Conservation (phyloP, 352 stramenopile genomes). For the Globisporangium iwayamae region DNA sequence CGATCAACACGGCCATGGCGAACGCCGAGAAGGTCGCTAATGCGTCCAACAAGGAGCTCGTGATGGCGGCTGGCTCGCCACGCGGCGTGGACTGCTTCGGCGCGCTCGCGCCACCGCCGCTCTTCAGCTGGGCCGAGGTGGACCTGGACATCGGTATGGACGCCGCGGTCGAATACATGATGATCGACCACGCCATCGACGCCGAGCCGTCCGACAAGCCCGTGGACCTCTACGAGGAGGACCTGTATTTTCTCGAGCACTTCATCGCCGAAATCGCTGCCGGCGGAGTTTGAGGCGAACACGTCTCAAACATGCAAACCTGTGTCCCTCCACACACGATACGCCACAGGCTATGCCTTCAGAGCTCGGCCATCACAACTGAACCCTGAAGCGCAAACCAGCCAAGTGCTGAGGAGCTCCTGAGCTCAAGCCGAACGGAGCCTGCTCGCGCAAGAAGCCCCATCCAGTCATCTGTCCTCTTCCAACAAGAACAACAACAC, state of each 20-base stretch:
- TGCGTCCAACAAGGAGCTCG: conserved; percentile 21
- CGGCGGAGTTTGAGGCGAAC: conserved; percentile 20
- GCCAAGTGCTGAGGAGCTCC: background rate
- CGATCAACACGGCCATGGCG: conserved; percentile 19
- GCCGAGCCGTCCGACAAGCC: conserved; percentile 72
- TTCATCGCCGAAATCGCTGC: conserved; percentile 77
- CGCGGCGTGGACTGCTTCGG: conserved; percentile 52
- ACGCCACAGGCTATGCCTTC: background rate
- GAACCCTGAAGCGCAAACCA: background rate
- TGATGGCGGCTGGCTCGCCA: conserved; percentile 16
- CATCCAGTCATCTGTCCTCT: background rate
- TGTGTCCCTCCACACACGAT: background rate
- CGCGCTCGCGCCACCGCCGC: conserved; percentile 17
- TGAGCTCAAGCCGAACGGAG: background rate
- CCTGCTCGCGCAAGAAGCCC: background rate
- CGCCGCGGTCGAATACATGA: conserved; percentile 74
- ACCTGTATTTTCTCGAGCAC: conserved; percentile 78
- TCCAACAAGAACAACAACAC: background rate
- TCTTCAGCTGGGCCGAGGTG: conserved; percentile 73
- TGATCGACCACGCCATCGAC: conserved; percentile 69
- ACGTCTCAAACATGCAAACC: background rate
- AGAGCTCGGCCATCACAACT: background rate
- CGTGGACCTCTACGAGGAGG: conserved; percentile 73
- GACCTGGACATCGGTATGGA: conserved; percentile 70
- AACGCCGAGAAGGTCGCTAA: conserved; percentile 11